Conservation (phyloP, 495 filamentous ascomycete species). For the Pyrenula aspistea region DNA sequence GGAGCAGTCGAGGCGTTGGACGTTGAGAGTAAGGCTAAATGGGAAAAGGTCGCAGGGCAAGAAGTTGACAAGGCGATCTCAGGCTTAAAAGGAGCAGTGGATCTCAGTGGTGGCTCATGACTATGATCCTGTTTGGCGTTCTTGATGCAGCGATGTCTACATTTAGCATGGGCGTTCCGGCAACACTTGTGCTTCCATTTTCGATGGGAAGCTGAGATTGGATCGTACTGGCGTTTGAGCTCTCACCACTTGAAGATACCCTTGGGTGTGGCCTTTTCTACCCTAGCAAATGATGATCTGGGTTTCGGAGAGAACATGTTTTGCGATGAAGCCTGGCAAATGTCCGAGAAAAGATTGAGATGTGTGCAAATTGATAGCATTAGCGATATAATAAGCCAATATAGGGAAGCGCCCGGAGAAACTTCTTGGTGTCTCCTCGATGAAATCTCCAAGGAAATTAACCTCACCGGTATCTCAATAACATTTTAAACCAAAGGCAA, state of each 20-base stretch:
- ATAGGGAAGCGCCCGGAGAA: no score
- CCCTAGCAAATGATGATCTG: no score
- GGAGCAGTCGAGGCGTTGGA: conserved; percentile 45
- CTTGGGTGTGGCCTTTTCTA: background rate
- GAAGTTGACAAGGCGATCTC: conserved; percentile 60
- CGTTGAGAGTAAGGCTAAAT: conserved; percentile 41
- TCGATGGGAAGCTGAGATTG: background rate
- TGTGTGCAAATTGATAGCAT: no score
- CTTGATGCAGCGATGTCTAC: background rate
- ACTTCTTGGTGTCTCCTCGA: no score
- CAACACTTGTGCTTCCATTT: background rate
- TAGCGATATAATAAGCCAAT: no score
- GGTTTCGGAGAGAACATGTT: no score
- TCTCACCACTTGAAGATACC: background rate
- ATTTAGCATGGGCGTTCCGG: background rate
- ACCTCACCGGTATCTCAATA: no score
- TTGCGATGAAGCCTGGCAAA: no score
- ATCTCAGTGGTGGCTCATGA: background rate
- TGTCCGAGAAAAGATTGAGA: no score
- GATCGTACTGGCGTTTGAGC: background rate
- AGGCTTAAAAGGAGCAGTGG: background rate
- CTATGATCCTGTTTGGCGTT: background rate
- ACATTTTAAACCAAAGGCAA: no score
- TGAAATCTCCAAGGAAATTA: no score
- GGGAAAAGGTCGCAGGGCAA: conserved; percentile 57